Evolutionary conservation across 108 stramenopile species (phyloP).

Genomic region (Pseudonitzschia pungens): DNA sequence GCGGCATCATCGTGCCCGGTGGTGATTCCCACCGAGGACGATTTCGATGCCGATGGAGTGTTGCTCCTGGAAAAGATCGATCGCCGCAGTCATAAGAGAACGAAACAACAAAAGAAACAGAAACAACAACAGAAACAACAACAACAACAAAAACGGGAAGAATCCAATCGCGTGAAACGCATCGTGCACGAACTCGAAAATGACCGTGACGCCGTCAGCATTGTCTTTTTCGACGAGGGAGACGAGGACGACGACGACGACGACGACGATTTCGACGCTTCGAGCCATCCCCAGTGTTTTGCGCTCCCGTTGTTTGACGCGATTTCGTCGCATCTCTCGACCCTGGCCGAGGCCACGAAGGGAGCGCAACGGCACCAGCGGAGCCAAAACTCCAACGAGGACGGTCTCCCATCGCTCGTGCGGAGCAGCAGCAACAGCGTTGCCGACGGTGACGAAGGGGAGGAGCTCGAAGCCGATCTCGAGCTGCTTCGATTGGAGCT

Average conservation of each 20-base stretch:
- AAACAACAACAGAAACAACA: neutral
- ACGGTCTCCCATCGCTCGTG: neutral
- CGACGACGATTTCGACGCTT: neutral
- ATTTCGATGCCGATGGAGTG: neutral
- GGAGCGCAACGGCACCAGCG: neutral
- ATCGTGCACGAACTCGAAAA: neutral
- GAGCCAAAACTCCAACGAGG: neutral
- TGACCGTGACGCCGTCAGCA: neutral
- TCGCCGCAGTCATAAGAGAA: too few species aligned
- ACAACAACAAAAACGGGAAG: neutral
- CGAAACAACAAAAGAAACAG: too few species aligned
- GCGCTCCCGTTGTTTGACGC: neutral
- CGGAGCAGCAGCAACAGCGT: too few species aligned
- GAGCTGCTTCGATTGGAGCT: too few species aligned
- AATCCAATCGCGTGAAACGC: neutral
- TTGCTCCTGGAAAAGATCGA: neutral
- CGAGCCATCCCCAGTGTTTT: neutral
- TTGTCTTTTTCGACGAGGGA: neutral
- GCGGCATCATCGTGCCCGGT: neutral
- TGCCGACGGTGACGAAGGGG: too few species aligned
- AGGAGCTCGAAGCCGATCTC: too few species aligned
- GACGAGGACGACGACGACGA: neutral
- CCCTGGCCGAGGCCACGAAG: neutral
- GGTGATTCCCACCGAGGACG: neutral
- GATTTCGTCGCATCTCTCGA: neutral